Evolutionary conservation across 1,284 basidiomycete genomes (phyloP).

Genomic region (Phellopilus nigrolimitatus): DNA sequence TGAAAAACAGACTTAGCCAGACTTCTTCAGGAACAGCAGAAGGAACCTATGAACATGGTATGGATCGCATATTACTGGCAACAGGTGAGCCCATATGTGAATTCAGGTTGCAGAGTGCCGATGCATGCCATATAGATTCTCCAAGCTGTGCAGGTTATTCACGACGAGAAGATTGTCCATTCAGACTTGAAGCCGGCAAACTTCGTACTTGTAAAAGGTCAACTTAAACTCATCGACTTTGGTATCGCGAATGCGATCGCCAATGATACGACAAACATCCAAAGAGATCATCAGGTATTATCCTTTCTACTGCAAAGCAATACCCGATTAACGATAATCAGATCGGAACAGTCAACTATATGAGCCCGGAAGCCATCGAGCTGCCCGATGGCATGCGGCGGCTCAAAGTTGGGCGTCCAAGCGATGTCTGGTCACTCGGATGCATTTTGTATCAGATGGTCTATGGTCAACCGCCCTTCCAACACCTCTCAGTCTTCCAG

Average conservation of each 20-base stretch:
- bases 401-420: conserved; percentile 80
- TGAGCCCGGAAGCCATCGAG: conserved; percentile 93
- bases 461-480: conserved; percentile 92
- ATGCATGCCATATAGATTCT: conserved; percentile 64
- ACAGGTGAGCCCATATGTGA: conserved; percentile 52
- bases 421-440: conserved; percentile 96
- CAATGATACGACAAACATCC: conserved; percentile 95
- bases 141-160: conserved; percentile 91
- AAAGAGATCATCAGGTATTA: conserved; percentile 82
- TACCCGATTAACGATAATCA: conserved; percentile 29
- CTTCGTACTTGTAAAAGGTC: conserved; percentile 90
- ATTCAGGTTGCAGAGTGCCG: conserved; percentile 8
- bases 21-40: conserved; percentile 76
- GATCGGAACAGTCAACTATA: conserved; percentile 94
- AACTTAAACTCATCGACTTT: conserved; percentile 93
- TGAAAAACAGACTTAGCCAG: conserved; percentile 67
- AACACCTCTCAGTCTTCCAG: conserved; percentile 74
- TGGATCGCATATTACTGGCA: conserved; percentile 95
- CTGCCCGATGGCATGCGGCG: conserved; percentile 71
- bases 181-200: conserved; percentile 96
- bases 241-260: conserved; percentile 97
- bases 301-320: neutral
- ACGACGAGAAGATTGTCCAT: conserved; percentile 95
- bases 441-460: conserved; percentile 99
- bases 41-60: conserved; percentile 81